Evolutionary conservation across 2,329 filamentous ascomycete genomes (phyloP), one percentile per base, ranked within the genome.

Genomic region (Daldinia sp.): DNA sequence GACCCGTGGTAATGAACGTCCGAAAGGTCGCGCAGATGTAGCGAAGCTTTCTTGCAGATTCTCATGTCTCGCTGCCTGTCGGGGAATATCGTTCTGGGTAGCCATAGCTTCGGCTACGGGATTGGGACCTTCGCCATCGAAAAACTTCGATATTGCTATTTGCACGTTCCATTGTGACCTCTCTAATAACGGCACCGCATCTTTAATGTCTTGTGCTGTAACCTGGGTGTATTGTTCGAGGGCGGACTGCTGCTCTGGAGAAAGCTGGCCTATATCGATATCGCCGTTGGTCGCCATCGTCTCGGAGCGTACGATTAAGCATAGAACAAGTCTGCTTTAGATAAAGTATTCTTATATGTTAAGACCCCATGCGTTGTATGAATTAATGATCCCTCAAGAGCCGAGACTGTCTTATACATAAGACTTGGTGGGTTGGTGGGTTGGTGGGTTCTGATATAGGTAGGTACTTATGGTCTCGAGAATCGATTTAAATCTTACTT

Each of bases 131-230:
- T 98, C 96, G 74, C 96, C 96, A 76, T 99, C 96, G 79, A 98
- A 99, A 87, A 98, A 98, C 78, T 97, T 97, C 72, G 96, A 89
- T 71, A 99, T 95, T 65, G 96, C 95, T 75, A 98, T 97, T 91
- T 98, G 92, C 0, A 97, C 92, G 78, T 98, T 99, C 96, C 96
- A 99, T 84, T 98, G 91, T 63, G 94, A 97, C 69, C 94, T 86
- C 73, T 91, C 88, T 1, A 99, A 85, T 4, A 99, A 80, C 1
- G 93, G 89, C 55, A 97, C 85, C 1, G 96, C 94, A 65, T 93
- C 89, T 48, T 89, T 86, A 50, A 89, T 80, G 23, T 93, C 90
- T 80, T 98, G 94, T 74, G 94, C 90, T 28, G 96, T 98, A 57
- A 99, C 92, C 58, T 92, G 88, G 15, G 90, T 93, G 80, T 94